Conservation (phyloP, 1,139 yeast genomes). For the Sugiyamaella sp. region DNA sequence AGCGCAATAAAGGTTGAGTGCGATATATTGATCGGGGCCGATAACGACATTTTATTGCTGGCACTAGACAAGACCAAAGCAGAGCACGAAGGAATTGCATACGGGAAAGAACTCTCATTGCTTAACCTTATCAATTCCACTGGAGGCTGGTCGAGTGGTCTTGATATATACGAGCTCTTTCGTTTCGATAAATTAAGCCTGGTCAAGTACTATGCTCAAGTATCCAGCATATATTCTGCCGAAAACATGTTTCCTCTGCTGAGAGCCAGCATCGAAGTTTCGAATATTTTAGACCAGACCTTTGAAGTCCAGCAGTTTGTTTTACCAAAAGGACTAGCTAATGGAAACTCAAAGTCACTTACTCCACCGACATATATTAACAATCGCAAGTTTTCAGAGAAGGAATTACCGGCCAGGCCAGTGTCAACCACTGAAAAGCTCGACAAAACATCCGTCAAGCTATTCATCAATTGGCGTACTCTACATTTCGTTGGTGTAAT, state of each 20-base stretch:
- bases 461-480: conserved; percentile 58
- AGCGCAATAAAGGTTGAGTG: background rate
- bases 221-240: conserved; percentile 35
- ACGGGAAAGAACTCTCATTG: conserved; percentile 30
- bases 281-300: conserved; percentile 38
- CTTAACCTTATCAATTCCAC: conserved; percentile 33
- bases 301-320: conserved; percentile 41
- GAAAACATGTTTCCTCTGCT: conserved; percentile 44
- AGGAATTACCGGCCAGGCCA: background rate
- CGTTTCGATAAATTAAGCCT: conserved; percentile 34
- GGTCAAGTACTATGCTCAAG: conserved; percentile 37
- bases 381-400: background rate
- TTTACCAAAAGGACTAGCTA: conserved; percentile 20
- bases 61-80: background rate
- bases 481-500: conserved; percentile 60
- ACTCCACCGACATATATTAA: conserved; percentile 32
- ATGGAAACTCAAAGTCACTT: conserved; percentile 32
- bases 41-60: conserved; percentile 14
- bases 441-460: conserved; percentile 31
- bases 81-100: conserved; percentile 20
- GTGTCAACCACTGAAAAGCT: background rate
- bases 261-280: conserved; percentile 40
- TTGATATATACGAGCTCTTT: conserved; percentile 39
- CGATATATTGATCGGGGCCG: conserved; percentile 31
- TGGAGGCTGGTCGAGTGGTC: conserved; percentile 38